These are phyloP conservation scores for Leccinum subgranulosum DNA, from an alignment of 768 basidiomycete species.

Conservation along the genomic window DNA sequence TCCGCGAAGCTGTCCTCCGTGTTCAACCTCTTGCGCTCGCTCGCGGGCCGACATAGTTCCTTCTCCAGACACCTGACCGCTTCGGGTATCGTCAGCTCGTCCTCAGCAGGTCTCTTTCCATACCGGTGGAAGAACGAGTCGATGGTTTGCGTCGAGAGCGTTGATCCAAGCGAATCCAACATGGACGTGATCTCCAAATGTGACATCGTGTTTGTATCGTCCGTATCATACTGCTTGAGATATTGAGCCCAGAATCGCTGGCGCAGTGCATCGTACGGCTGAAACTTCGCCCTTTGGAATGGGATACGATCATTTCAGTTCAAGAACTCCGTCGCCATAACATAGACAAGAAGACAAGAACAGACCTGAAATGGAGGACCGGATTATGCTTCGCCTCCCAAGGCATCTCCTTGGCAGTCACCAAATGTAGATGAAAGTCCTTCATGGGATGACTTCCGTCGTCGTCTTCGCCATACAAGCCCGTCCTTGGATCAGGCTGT, in stretches of 20 bases:
- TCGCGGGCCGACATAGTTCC: conserved; percentile 69
- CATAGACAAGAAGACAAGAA: neutral
- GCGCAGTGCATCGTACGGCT: conserved; percentile 89
- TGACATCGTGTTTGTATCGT: conserved; percentile 72
- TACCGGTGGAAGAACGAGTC: conserved; percentile 76
- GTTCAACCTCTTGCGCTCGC: conserved; percentile 68
- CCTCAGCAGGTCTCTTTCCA: conserved; percentile 59
- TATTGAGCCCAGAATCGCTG: conserved; percentile 91
- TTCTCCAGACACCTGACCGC: conserved; percentile 81
- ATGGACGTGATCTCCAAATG: conserved; percentile 88
- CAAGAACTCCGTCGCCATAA: neutral
- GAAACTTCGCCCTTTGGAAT: conserved; percentile 76
- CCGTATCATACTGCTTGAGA: conserved; percentile 85
- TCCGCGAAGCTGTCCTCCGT: conserved; percentile 41
- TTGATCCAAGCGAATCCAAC: conserved; percentile 96
- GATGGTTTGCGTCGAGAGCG: conserved; percentile 75
- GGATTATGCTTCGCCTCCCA: conserved; percentile 79
- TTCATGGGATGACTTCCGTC: conserved; percentile 52
- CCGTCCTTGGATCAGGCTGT: conserved; percentile 56
- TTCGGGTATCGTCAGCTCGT: conserved; percentile 76
- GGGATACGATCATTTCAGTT: conserved; percentile 3
- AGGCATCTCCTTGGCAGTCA: conserved; percentile 55
- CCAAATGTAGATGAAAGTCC: conserved; percentile 65
- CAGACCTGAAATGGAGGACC: conserved; percentile 59
- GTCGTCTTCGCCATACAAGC: conserved; percentile 39